Conservation (phyloP, 192 early-diverging fungal species). For the Obelidium mucronatum region DNA sequence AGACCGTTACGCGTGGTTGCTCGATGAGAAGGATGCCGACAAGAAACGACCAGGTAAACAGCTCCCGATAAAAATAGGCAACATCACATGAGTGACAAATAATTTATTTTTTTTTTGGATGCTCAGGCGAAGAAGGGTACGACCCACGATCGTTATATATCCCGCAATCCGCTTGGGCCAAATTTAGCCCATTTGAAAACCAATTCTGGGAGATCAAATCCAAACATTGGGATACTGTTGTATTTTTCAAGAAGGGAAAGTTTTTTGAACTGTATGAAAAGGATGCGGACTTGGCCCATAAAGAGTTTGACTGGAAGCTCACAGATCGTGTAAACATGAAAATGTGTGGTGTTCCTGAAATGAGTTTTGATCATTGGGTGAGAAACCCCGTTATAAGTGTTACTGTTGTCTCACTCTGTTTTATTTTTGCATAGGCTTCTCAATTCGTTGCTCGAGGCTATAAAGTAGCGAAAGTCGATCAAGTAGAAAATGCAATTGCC, state of each 20-base stretch:
- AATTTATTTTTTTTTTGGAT: background rate
- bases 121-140: slow-evolving; percentile 80
- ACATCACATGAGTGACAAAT: too few species aligned
- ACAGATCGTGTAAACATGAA: slow-evolving; percentile 98
- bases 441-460: slow-evolving; percentile 96
- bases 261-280: slow-evolving; percentile 99
- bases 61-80: too few species aligned
- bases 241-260: slow-evolving; percentile 99
- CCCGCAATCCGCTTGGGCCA: slow-evolving; percentile 78
- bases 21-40: slow-evolving; percentile 81
- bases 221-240: slow-evolving; percentile 92
- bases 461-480: slow-evolving; percentile 96
- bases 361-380: slow-evolving; percentile 90
- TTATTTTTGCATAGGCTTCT: slow-evolving; percentile 58
- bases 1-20: slow-evolving; percentile 86
- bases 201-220: slow-evolving; percentile 99
- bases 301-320: slow-evolving; percentile 94
- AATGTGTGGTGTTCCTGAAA: slow-evolving; percentile 98
- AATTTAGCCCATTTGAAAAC: slow-evolving; percentile 94
- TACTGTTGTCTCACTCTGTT: background rate
- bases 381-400: background rate
- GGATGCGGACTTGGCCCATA: slow-evolving; percentile 96
- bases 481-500: slow-evolving; percentile 93
- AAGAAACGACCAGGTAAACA: slow-evolving; percentile 62
- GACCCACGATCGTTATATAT: slow-evolving; percentile 91